Evolutionary conservation across 2,329 filamentous ascomycete species (phyloP), one percentile per base, ranked within the genome.

Genomic region (Thielaviopsis ethacetica): DNA sequence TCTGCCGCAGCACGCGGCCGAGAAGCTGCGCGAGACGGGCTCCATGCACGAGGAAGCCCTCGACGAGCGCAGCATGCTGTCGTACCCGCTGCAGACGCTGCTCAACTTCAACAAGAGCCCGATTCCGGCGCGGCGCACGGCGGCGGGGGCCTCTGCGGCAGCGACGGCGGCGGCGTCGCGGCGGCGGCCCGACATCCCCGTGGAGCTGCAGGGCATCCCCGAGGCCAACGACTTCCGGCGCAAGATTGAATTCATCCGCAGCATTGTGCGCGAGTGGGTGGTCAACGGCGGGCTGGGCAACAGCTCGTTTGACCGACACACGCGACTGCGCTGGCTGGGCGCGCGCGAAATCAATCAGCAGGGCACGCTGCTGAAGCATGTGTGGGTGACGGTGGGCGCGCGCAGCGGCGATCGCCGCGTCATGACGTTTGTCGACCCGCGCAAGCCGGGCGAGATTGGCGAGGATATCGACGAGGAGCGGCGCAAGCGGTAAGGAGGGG

Each of bases 191-290:
- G 78, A 83, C 62, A 84, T 85, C 63, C 75, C 77, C 53, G 74
- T 78, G 0, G 77, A 80, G 66, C 70, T 83, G 15, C 80, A 83
- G 67, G 75, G 77, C 59, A 81, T 88, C 59, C 84, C 86, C 0
- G 77, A 79, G 21, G 83, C 84, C 49, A 91, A 91, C 68, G 80
- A 84, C 63, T 81, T 91, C 67, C 80, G 83, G 38, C 76, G 76
- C 65, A 91, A 91, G 73, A 78, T 91, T 60, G 78, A 82, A 61
- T 91, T 91, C 67, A 81, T 91, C 65, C 76, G 78, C 63, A 71
- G 77, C 56, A 77, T 88, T 17, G 76, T 89, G 12, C 78, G 77
- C 63, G 84, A 88, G 68, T 91, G 87, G 87, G 79, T 82, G 13
- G 66, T 68, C 59, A 84, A 85, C 64, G 83, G 81, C 2, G 87